Evolutionary conservation across 83 land plant genomes (phyloP), one percentile per base, ranked within the genome.

Genomic region (Diphasiastrum complanatum): DNA sequence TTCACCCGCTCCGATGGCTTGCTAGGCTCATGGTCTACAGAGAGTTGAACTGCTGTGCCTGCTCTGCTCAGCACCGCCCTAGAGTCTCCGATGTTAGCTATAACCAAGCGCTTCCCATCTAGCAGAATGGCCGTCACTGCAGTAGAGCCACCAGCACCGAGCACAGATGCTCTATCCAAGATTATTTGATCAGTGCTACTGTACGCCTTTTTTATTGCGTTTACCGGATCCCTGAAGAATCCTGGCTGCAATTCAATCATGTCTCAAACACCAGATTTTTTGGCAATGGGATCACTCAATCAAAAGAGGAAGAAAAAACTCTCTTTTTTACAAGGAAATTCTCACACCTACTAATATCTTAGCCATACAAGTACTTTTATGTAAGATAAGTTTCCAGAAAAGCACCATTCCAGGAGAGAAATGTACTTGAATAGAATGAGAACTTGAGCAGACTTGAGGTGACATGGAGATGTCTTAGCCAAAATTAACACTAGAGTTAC

Each of bases 21-120:
- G 33, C 30, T 53, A n/a, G 68, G 68, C 43, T 65, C 68, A 26
- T 65, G 68, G 38, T 65, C 68, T 12, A 65, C 60, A 6, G 68
- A 65, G 6, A 65, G 63, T 37, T 65, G 68, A 2, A 36, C 12
- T 35, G 68, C 68, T 18, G 51, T 22, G 41, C 68, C 68, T 35
- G n/a, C 63, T 11, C 55, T 20, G 19, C 68, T 33, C 8, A 65
- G 38, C 2, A 65, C 68, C 10, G 68, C 68, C 20, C 68, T 49
- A 2, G 63, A n/a, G n/a, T n/a, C n/a, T n/a, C n/a, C 41, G 2
- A 65, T 55, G 37, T 65, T 65, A 6, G 68, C 68, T 27, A 65
- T 61, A 4, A 65, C 45, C 18, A 65, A 55, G 18, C 45, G 51
- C 29, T 18, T 4, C 2, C 68, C 68, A 35, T 65, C 41, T 6